A percentile compares a stretch with the other conserved stretches of the same genome.
Evolutionary conservation across 345 rosid genomes (phyloP).

Genomic region (Sonneratia alba): DNA sequence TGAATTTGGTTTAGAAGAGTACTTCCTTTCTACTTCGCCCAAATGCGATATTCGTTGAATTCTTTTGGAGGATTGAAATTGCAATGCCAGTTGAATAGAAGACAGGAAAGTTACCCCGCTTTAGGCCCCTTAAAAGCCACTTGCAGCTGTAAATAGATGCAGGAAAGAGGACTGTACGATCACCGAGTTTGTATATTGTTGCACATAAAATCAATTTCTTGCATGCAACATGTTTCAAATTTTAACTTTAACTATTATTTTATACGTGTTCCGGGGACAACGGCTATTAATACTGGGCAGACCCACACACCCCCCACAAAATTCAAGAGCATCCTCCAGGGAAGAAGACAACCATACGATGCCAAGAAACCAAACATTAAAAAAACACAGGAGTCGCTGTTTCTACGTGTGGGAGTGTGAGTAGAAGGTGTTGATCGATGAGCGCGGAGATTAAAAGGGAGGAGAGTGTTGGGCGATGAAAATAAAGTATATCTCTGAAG

Average conservation of each 20-base stretch:
- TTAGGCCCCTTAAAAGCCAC: no score
- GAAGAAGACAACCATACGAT: conserved; percentile 5
- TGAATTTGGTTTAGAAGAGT: no score
- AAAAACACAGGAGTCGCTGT: background rate
- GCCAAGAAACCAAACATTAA: conserved; percentile 16
- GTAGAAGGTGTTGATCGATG: background rate
- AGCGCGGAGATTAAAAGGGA: conserved; percentile 10
- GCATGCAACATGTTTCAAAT: background rate
- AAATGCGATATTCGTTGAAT: no score
- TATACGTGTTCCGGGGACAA: conserved; percentile 38
- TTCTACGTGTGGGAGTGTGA: background rate
- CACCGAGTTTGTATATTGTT: background rate
- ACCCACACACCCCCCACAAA: conserved; percentile 29
- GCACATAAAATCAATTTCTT: background rate
- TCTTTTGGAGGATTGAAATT: no score
- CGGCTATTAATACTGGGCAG: conserved; percentile 65
- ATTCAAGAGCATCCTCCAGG: conserved; percentile 4
- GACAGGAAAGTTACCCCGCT: no score
- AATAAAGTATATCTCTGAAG: conserved; percentile 16
- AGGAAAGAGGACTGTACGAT: no score
- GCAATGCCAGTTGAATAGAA: no score
- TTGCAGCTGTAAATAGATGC: no score
- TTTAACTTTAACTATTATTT: background rate
- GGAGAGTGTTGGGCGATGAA: conserved; percentile 12
- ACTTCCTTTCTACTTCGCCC: no score